Base-by-base conservation (phyloP, 305 asterid species). In the Rubia occidens region DNA sequence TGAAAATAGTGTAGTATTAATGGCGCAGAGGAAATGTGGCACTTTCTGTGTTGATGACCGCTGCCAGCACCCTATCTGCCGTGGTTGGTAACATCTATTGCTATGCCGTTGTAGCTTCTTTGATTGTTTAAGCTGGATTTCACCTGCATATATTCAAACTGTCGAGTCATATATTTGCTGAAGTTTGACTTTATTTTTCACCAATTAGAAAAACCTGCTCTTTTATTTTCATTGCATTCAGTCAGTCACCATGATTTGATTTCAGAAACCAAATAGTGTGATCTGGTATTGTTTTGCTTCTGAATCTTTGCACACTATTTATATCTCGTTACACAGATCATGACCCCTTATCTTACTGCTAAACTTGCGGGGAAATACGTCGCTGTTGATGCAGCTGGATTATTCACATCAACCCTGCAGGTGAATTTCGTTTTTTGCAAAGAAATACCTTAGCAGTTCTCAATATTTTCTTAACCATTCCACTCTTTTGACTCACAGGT, bases 11-110 rank as follows among this genome's bases (percentile, higher is more conserved):
- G 21, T 51, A 51, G 2, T 51, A 5, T 51, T 51, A 51, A 51
- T 71, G 14, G 60, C 32, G 39, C 92, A 89, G 98, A 60, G 98
- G 98, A 67, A 92, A 92, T 74, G 96, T 89, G 75, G 98, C 97
- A 70, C 96, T 92, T 55, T 92, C 98, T 59, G 98, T 92, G 73
- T 71, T 92, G 82, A 92, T 92, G 98, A 89, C 98, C n/a, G 98
- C 98, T 78, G 89, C 89, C 70, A 92, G 98, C 78, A 92, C 98
- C 75, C 69, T 92, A 72, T 60, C 93, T 11, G 96, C 98, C 40
- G 96, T 87, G 96, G 98, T 92, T 74, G 64, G 97, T 89, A 65
- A 54, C 79, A 75, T 71, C 0, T 64, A 37, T 70, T 77, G 29
- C 71, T 32, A 10, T 26, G 58, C 64, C 24, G 6, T 20, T 49